phyloP scores from a whole-genome alignment of 768 basidiomycete species.

The Tylopilus sp. region DNA sequence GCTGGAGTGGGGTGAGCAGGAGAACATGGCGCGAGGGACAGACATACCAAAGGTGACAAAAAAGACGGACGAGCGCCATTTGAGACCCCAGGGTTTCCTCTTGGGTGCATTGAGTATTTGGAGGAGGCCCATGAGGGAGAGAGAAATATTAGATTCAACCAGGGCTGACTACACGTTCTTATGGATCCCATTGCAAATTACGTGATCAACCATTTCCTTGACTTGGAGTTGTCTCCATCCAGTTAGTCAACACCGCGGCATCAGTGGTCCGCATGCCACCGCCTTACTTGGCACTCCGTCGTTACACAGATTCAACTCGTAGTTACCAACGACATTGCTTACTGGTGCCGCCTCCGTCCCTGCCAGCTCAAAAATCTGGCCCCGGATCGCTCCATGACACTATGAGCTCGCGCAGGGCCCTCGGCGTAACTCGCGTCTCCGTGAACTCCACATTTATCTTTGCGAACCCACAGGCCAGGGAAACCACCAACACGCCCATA shows the following conservation, averaged over 20 bases:
- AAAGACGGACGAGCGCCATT: conserved; percentile 58
- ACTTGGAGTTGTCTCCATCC: no score
- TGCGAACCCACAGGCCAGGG: conserved; percentile 41
- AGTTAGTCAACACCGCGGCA: no score
- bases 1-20: conserved; percentile 26
- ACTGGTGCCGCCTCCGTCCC: no score
- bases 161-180: conserved; percentile 1
- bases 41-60: conserved; percentile 46
- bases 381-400: no score
- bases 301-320: no score
- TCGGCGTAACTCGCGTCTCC: background rate
- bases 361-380: no score
- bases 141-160: background rate
- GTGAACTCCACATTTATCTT: background rate
- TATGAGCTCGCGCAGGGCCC: no score
- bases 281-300: no score
- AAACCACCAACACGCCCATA: conserved; percentile 43
- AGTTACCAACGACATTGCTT: background rate
- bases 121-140: conserved; percentile 8
- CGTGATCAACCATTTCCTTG: background rate
- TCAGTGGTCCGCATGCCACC: background rate
- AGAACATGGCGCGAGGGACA: background rate
- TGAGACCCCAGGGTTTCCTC: conserved; percentile 41
- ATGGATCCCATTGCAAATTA: background rate
- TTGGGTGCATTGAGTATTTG: background rate